These are phyloP conservation scores for Echites panduratus DNA, from an alignment of 257 asterid species.

Conservation along the genomic window DNA sequence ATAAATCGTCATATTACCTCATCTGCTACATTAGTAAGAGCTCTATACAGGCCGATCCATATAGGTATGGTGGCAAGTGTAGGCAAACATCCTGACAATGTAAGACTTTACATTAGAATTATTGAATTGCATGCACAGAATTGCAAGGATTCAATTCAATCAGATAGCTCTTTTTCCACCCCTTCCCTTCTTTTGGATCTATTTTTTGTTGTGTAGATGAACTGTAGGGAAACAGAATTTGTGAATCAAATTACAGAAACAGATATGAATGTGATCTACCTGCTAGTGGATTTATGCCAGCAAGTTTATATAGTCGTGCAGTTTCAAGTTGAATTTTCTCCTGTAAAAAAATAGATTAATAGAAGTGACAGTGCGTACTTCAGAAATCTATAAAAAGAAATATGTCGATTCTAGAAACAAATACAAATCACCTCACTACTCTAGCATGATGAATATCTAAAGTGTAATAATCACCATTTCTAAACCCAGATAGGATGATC, in stretches of 20 bases:
- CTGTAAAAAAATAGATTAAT: conserved; percentile 37
- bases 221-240: not conserved
- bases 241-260: not conserved
- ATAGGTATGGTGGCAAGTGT: conserved; percentile 98
- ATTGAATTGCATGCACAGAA: not conserved
- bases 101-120: conserved; percentile 1
- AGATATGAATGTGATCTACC: conserved; percentile 36
- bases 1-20: conserved; percentile 50
- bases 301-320: conserved; percentile 90
- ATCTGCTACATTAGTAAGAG: conserved; percentile 94
- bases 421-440: not conserved
- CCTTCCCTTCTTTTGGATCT: not conserved
- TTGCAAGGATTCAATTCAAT: not conserved
- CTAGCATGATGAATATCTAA: not conserved
- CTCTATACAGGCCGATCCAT: conserved; percentile 99
- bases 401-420: not conserved
- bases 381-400: not conserved
- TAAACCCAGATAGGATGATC: not conserved
- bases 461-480: not conserved
- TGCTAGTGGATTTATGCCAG: conserved; percentile 97
- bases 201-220: not conserved
- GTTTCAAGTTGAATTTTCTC: conserved; percentile 95
- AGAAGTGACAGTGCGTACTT: conserved; percentile 6
- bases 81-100: conserved; percentile 80
- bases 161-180: not conserved